Evolutionary conservation across 257 asterid genomes (phyloP).

Genomic region (Ilex asprella): DNA sequence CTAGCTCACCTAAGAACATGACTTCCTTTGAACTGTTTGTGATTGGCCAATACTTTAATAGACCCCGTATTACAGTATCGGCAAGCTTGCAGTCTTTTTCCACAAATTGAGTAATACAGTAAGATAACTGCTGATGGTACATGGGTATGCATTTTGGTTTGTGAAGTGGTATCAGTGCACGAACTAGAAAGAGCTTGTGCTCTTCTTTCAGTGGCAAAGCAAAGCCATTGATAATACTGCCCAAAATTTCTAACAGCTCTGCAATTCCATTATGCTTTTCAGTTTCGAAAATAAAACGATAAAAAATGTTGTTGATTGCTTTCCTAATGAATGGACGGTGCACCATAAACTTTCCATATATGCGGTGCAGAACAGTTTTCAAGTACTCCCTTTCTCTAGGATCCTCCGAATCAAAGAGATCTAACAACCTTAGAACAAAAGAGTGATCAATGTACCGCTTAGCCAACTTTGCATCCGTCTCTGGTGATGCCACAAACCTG

Average conservation of each 20-base stretch:
- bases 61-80: constrained; percentile 38
- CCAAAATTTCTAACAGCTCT: constrained; percentile 81
- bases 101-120: constrained; percentile 42
- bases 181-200: constrained; percentile 84
- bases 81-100: constrained; percentile 46
- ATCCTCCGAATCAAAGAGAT: constrained; percentile 90
- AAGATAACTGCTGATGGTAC: constrained; percentile 47
- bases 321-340: constrained; percentile 90
- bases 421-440: constrained; percentile 61
- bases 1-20: constrained; percentile 40
- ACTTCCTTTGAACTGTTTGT: constrained; percentile 42
- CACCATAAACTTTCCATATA: constrained; percentile 94
- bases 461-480: constrained; percentile 86
- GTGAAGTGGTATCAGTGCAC: constrained; percentile 87
- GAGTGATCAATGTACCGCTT: constrained; percentile 85
- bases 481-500: constrained; percentile 76
- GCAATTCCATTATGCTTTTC: constrained; percentile 91
- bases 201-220: constrained; percentile 87
- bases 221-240: constrained; percentile 88
- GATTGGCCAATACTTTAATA: constrained; percentile 42
- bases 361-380: constrained; percentile 82
- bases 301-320: constrained; percentile 72
- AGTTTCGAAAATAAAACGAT: constrained; percentile 74
- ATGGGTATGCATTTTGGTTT: constrained; percentile 37
- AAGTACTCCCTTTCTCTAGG: constrained; percentile 94